Evolutionary conservation across 2,329 filamentous ascomycete genomes (phyloP).

Genomic region (Diaporthe ampelina): DNA sequence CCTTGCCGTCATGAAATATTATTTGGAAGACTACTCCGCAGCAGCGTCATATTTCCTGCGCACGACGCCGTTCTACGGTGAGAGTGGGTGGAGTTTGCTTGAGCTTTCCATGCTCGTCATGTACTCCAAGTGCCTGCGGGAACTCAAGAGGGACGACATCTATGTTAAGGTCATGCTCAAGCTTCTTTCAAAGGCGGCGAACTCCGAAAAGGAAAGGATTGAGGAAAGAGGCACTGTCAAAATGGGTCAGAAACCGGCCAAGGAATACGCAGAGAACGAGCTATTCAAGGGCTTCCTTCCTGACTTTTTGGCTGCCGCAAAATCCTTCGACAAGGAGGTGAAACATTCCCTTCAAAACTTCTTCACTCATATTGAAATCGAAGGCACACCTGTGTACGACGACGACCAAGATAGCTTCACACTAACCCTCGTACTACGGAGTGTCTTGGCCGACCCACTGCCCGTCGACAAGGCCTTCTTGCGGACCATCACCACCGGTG

Average conservation of each 20-base stretch:
- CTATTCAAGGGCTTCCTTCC: slow-evolving; percentile 63
- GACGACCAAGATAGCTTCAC: slow-evolving; percentile 82
- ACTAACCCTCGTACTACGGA: slow-evolving; percentile 76
- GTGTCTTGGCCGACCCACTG: slow-evolving; percentile 80
- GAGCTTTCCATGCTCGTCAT: slow-evolving; percentile 89
- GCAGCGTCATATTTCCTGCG: slow-evolving; percentile 85
- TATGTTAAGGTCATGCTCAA: slow-evolving; percentile 83
- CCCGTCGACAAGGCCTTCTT: slow-evolving; percentile 75
- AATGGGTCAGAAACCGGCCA: slow-evolving; percentile 44
- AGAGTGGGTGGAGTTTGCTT: slow-evolving; percentile 82
- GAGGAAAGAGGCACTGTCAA: slow-evolving; percentile 54
- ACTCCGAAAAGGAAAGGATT: slow-evolving; percentile 65
- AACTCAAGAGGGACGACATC: slow-evolving; percentile 82
- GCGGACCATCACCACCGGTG: slow-evolving; percentile 69
- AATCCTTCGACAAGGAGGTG: slow-evolving; percentile 68
- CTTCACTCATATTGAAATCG: slow-evolving; percentile 78
- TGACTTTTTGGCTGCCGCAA: slow-evolving; percentile 62
- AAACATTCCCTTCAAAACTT: slow-evolving; percentile 79
- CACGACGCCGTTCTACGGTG: slow-evolving; percentile 83
- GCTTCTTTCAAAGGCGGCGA: slow-evolving; percentile 77
- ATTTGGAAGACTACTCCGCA: slow-evolving; percentile 78
- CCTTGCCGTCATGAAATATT: slow-evolving; percentile 86
- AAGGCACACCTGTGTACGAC: slow-evolving; percentile 78
- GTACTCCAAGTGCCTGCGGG: slow-evolving; percentile 85
- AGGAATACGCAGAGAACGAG: slow-evolving; percentile 51